phyloP scores from a whole-genome alignment of 2,329 filamentous ascomycete species.

The Coleophoma cylindrospora region DNA sequence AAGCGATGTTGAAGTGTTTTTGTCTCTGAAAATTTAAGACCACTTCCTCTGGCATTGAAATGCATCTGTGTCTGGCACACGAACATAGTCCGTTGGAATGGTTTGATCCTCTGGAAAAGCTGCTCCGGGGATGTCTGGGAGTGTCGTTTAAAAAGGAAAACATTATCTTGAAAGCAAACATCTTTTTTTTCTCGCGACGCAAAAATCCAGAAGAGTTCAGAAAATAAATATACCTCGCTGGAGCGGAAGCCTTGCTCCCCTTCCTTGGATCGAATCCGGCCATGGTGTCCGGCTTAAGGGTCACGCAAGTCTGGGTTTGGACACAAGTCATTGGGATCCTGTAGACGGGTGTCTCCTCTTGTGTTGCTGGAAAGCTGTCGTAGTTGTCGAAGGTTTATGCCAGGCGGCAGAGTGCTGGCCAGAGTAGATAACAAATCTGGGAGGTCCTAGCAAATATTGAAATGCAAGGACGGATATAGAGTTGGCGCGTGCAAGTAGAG shows the following conservation, averaged over 20 bases:
- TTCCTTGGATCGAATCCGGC: slow-evolving; percentile 21
- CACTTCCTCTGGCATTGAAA: slow-evolving; percentile 11
- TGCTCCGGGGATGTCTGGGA: background rate
- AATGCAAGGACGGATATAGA: background rate
- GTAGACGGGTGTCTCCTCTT: background rate
- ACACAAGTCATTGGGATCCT: slow-evolving; percentile 24
- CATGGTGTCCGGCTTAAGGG: slow-evolving; percentile 25
- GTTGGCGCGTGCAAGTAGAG: background rate
- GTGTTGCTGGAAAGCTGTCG: background rate
- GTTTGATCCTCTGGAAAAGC: background rate
- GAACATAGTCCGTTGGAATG: background rate
- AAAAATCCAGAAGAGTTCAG: slow-evolving; percentile 11
- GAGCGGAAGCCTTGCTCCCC: slow-evolving; percentile 23
- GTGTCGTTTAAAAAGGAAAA: slow-evolving; percentile 5
- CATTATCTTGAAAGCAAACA: slow-evolving; percentile 14
- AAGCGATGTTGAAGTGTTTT: slow-evolving; percentile 8
- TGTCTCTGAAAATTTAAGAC: slow-evolving; percentile 2
- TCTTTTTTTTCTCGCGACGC: slow-evolving; percentile 17
- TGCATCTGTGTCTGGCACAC: slow-evolving; percentile 4
- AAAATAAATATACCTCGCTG: slow-evolving; percentile 25
- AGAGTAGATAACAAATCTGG: too few species aligned
- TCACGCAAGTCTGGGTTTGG: slow-evolving; percentile 22
- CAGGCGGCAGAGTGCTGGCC: background rate
- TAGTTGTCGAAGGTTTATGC: background rate
- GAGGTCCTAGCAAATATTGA: background rate